Evolutionary conservation across 345 rosid species (phyloP).

Genomic region (Excoecaria cochinchinensis): DNA sequence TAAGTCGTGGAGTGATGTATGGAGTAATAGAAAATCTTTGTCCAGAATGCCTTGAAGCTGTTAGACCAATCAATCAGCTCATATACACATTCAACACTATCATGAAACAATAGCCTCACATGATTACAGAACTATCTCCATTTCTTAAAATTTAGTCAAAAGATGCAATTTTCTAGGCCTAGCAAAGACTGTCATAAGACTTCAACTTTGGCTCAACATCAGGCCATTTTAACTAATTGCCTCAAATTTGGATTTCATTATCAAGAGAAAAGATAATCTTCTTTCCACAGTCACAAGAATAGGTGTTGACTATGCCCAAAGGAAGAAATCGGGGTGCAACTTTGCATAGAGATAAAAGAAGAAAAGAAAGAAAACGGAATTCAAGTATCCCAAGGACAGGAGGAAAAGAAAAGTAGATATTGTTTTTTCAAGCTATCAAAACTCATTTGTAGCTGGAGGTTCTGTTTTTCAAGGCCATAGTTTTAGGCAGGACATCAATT

Average conservation of each 20-base stretch:
- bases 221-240: neutral
- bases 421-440: neutral
- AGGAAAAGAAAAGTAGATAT: neutral
- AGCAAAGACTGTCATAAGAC: neutral
- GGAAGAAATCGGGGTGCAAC: neutral
- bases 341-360: neutral
- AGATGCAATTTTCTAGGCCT: too few relatives aligned
- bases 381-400: neutral
- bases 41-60: conserved; percentile 52
- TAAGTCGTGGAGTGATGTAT: conserved; percentile 73
- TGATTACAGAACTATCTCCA: conserved; percentile 8
- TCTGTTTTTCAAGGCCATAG: neutral
- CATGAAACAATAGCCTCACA: neutral
- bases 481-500: neutral
- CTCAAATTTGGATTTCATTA: neutral
- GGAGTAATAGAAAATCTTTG: conserved; percentile 72
- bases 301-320: neutral
- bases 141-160: neutral
- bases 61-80: conserved; percentile 18
- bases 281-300: neutral
- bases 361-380: neutral
- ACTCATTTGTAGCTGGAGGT: neutral
- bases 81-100: neutral
- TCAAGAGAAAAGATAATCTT: neutral
- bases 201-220: too few relatives aligned